Conservation (phyloP, 192 early-diverging fungal genomes). For the Gonapodya prolifera region DNA sequence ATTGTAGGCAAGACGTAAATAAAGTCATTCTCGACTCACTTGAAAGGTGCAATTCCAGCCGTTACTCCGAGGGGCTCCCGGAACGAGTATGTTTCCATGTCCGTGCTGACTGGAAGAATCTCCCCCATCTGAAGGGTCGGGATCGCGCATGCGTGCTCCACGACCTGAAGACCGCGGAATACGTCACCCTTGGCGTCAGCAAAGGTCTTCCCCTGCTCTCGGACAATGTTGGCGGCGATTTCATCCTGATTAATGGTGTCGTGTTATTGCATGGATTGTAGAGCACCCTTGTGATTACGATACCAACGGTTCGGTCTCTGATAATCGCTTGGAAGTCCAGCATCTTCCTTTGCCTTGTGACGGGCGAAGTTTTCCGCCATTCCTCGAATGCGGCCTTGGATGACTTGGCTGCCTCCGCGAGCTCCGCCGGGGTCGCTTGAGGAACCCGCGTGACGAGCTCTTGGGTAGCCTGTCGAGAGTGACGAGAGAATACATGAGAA, state of each 20-base stretch:
- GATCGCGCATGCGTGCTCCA: constrained; percentile 42
- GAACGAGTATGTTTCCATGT: constrained; percentile 94
- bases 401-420: constrained; percentile 55
- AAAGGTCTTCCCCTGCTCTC: constrained; percentile 90
- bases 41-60: constrained; percentile 90
- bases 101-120: constrained; percentile 64
- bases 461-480: constrained; percentile 59
- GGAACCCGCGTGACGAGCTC: constrained; percentile 79
- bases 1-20: too few relatives aligned
- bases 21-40: too few relatives aligned
- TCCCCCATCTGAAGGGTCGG: constrained; percentile 72
- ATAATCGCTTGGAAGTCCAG: constrained; percentile 79
- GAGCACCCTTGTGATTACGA: too few relatives aligned
- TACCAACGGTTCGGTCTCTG: too few relatives aligned
- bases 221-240: constrained; percentile 67
- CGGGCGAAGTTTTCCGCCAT: constrained; percentile 72
- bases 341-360: constrained; percentile 82
- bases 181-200: constrained; percentile 86
- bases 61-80: constrained; percentile 86
- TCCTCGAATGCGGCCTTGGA: constrained; percentile 69
- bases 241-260: constrained; percentile 35
- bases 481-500: neutral
- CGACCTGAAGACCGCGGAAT: constrained; percentile 43
- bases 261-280: too few relatives aligned
- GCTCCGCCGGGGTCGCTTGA: constrained; percentile 71